Percentiles rank a stretch among this genome's conserved stretches.
Conservation (phyloP, 257 asterid genomes). For the Thymus quinquecostatus region DNA sequence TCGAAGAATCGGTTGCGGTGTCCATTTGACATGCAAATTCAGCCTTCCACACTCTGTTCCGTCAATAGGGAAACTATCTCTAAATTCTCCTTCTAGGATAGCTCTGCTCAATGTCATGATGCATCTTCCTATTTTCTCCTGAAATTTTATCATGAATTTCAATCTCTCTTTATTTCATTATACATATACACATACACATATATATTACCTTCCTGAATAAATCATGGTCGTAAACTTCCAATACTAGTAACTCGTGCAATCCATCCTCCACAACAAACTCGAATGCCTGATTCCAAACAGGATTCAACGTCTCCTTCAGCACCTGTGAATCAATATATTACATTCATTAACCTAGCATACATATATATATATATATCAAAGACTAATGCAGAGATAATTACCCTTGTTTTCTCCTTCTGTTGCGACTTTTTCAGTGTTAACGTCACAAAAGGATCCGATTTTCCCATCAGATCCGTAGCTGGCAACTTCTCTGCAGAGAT, state of each 20-base stretch:
- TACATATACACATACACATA: neutral
- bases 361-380: no score
- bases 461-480: conserved; percentile 63
- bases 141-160: conserved; percentile 7
- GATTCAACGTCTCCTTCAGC: conserved; percentile 66
- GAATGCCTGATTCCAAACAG: conserved; percentile 90
- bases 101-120: conserved; percentile 85
- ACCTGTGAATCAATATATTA: conserved; percentile 46
- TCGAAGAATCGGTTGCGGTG: conserved; percentile 61
- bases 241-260: conserved; percentile 69
- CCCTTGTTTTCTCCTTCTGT: conserved; percentile 75
- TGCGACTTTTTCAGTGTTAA: conserved; percentile 71
- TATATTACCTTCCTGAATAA: conserved; percentile 70
- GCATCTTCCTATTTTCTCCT: conserved; percentile 87
- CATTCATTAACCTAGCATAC: no score
- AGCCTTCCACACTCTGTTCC: conserved; percentile 59
- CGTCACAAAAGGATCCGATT: conserved; percentile 82
- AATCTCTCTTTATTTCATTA: no score
- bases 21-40: conserved; percentile 69
- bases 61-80: conserved; percentile 55
- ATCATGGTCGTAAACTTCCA: conserved; percentile 86
- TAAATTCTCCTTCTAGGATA: conserved; percentile 66
- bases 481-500: conserved; percentile 84
- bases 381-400: conserved; percentile 24
- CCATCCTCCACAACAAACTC: conserved; percentile 90